Percentiles rank a stretch among this genome's conserved stretches.
These are phyloP conservation scores for Microthyrium microscopicum DNA, from an alignment of 2,329 filamentous ascomycete genomes.

Conservation along the genomic window DNA sequence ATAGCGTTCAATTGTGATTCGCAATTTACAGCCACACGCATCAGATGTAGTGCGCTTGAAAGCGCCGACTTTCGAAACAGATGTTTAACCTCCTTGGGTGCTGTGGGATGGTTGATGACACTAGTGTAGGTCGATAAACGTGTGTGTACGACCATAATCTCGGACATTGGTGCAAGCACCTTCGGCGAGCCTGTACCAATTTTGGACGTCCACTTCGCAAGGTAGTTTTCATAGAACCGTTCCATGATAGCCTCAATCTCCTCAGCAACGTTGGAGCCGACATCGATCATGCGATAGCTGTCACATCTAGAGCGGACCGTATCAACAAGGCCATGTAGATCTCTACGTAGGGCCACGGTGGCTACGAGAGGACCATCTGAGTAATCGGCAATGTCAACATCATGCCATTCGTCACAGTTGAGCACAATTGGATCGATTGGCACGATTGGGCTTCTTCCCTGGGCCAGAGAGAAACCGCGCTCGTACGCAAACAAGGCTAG, in stretches of 20 bases:
- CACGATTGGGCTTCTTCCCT: too few species aligned
- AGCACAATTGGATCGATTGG: too few species aligned
- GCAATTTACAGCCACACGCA: too few species aligned
- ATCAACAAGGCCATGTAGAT: background rate
- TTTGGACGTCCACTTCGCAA: conserved; percentile 1
- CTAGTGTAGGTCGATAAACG: conserved; percentile 1
- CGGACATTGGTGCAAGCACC: background rate
- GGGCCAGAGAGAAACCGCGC: too few species aligned
- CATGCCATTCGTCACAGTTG: too few species aligned
- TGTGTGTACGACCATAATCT: conserved; percentile 1
- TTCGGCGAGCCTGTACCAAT: background rate
- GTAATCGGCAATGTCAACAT: too few species aligned
- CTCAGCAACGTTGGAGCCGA: conserved; percentile 1
- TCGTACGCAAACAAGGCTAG: too few species aligned
- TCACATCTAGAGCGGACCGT: background rate
- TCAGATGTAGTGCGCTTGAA: too few species aligned
- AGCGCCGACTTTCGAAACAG: too few species aligned
- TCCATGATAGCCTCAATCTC: background rate
- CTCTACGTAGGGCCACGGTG: background rate
- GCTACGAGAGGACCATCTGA: background rate
- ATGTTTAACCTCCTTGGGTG: too few species aligned
- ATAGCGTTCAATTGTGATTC: too few species aligned
- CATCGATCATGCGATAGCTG: conserved; percentile 4
- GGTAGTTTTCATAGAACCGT: background rate
- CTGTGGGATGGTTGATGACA: too few species aligned